Conservation (phyloP, 1,284 basidiomycete species). For the Moesziomyces sp. region DNA sequence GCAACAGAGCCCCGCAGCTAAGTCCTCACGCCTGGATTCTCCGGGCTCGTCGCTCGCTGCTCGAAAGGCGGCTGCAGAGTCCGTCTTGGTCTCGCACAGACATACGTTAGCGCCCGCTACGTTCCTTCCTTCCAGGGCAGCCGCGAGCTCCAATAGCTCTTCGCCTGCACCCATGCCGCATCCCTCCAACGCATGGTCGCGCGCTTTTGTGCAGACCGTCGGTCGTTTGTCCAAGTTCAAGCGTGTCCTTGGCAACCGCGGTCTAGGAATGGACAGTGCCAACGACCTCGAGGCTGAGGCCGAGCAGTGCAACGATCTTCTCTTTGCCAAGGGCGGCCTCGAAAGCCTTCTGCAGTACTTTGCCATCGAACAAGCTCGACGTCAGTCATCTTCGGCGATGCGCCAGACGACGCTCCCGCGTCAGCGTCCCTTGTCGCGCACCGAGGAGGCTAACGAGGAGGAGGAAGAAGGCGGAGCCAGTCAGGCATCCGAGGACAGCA, state of each 20-base stretch:
- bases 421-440: constrained; percentile 27
- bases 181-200: constrained; percentile 73
- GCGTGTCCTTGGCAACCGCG: constrained; percentile 72
- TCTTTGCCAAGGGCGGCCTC: constrained; percentile 55
- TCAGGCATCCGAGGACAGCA: constrained; percentile 43
- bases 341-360: constrained; percentile 55
- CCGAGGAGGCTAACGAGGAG: constrained; percentile 39
- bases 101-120: constrained; percentile 23
- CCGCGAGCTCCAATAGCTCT: not conserved
- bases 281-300: constrained; percentile 46
- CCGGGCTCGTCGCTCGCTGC: constrained; percentile 15
- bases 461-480: constrained; percentile 31
- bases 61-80: constrained; percentile 41
- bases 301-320: constrained; percentile 69
- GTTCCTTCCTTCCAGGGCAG: not conserved
- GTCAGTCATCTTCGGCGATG: constrained; percentile 10
- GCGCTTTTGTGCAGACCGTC: constrained; percentile 82
- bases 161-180: constrained; percentile 47
- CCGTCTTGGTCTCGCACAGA: constrained; percentile 37
- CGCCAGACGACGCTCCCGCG: constrained; percentile 10
- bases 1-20: not conserved
- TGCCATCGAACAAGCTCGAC: constrained; percentile 30
- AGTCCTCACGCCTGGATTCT: not conserved
- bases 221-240: constrained; percentile 83
- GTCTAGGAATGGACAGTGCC: constrained; percentile 20